A percentile compares a stretch with the other conserved stretches of the same genome.
Conservation (phyloP, 1,139 yeast genomes). For the Groenewaldozyma sp. region DNA sequence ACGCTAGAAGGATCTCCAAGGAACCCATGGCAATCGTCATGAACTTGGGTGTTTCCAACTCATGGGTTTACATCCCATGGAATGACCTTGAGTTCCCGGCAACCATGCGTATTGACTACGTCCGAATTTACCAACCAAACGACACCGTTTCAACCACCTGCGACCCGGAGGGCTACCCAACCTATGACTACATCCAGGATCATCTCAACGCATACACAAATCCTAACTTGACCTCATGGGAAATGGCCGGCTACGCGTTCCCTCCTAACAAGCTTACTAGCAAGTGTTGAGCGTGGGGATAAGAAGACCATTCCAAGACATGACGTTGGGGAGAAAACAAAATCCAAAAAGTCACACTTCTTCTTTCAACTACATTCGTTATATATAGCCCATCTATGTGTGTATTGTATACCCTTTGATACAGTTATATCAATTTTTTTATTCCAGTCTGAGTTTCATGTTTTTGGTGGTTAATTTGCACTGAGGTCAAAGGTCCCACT, state of each 20-base stretch:
- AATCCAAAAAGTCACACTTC: too few relatives aligned
- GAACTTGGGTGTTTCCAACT: conserved; percentile 70
- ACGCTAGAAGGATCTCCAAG: conserved; percentile 61
- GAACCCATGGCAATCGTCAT: conserved; percentile 81
- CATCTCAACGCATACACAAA: conserved; percentile 58
- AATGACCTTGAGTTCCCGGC: conserved; percentile 58
- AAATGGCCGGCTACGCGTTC: conserved; percentile 52
- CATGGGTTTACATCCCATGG: conserved; percentile 85
- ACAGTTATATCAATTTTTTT: too few relatives aligned
- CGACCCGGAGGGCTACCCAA: conserved; percentile 68
- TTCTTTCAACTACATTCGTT: too few relatives aligned
- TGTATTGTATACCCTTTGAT: too few relatives aligned
- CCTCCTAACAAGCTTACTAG: conserved; percentile 49
- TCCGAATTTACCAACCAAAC: conserved; percentile 68
- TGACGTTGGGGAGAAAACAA: too few relatives aligned
- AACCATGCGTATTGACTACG: conserved; percentile 60
- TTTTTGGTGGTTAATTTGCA: too few relatives aligned
- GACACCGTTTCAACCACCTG: conserved; percentile 48
- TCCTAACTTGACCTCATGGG: conserved; percentile 57
- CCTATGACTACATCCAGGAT: conserved; percentile 56
- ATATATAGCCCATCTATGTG: too few relatives aligned
- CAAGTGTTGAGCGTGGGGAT: conserved; percentile 27
- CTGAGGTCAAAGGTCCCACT: too few relatives aligned
- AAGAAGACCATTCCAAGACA: too few relatives aligned
- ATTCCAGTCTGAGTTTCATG: too few relatives aligned